Conservation (phyloP, 2,329 filamentous ascomycete genomes). For the Alternaria novae-zelandiae region DNA sequence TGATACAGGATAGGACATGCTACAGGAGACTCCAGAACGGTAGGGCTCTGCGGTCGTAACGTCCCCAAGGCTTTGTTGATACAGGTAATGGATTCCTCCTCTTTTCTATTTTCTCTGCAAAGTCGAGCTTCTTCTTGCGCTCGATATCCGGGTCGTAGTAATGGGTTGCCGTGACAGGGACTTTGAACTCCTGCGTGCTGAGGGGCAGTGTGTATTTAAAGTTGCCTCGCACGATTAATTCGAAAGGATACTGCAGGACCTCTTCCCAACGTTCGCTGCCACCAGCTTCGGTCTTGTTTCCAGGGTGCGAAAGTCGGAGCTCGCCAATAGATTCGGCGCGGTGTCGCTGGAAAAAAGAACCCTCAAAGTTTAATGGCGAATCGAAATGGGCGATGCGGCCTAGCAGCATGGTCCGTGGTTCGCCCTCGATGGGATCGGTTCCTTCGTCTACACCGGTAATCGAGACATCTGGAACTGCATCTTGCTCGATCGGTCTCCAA, state of each 20-base stretch:
- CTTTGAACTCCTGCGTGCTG: constrained; percentile 61
- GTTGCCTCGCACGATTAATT: constrained; percentile 88
- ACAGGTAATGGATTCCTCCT: constrained; percentile 21
- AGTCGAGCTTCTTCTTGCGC: constrained; percentile 38
- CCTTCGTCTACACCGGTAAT: constrained; percentile 55
- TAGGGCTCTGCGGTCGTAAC: constrained; percentile 37
- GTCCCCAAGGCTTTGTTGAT: constrained; percentile 34
- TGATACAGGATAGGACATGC: constrained; percentile 26
- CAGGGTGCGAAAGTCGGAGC: constrained; percentile 80
- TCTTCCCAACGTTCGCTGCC: constrained; percentile 88
- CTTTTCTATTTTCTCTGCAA: constrained; percentile 10
- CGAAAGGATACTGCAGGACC: constrained; percentile 89
- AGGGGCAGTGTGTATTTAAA: constrained; percentile 78
- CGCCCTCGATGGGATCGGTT: constrained; percentile 67
- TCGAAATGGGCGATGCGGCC: constrained; percentile 87
- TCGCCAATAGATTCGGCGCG: constrained; percentile 78
- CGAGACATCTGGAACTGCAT: constrained; percentile 8
- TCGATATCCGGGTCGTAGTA: constrained; percentile 45
- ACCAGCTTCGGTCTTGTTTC: constrained; percentile 83
- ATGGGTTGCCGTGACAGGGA: constrained; percentile 53
- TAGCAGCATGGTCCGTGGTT: constrained; percentile 85
- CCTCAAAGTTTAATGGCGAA: constrained; percentile 86
- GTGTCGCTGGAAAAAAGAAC: constrained; percentile 81
- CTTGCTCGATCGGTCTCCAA: constrained; percentile 31
- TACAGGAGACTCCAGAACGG: constrained; percentile 23